Percentiles rank a stretch among this genome's conserved stretches.
Conservation (phyloP, 306 rosid genomes). For the Rosa lucieae region DNA sequence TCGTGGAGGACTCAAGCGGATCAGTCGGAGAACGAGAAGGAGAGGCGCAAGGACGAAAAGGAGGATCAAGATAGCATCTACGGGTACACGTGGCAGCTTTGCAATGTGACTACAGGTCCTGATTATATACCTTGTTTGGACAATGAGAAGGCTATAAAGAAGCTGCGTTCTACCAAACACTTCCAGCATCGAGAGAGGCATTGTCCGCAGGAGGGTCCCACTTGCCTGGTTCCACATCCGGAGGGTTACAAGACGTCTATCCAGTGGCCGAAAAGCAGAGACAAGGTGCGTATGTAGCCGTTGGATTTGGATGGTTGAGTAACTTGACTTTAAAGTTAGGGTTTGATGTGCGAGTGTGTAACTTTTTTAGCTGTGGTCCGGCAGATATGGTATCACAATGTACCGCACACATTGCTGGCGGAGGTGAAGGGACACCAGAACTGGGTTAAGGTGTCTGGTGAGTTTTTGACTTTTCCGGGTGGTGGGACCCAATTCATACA, state of each 20-base stretch:
- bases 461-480: slow-evolving; percentile 86
- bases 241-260: slow-evolving; percentile 57
- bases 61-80: slow-evolving; percentile 31
- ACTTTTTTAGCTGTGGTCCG: slow-evolving; percentile 5
- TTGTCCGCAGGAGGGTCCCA: slow-evolving; percentile 79
- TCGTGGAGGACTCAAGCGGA: slow-evolving; percentile 70
- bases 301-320: not conserved
- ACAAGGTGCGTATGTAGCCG: slow-evolving; percentile 47
- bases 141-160: slow-evolving; percentile 62
- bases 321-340: not conserved
- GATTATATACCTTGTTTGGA: slow-evolving; percentile 96
- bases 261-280: slow-evolving; percentile 75
- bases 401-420: slow-evolving; percentile 71
- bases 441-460: slow-evolving; percentile 91
- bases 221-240: slow-evolving; percentile 71
- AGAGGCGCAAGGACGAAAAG: slow-evolving; percentile 61
- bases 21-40: slow-evolving; percentile 67
- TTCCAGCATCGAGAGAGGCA: slow-evolving; percentile 90
- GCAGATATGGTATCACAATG: slow-evolving; percentile 84
- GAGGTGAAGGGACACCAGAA: slow-evolving; percentile 95
- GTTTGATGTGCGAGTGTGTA: not conserved
- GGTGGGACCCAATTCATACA: slow-evolving; percentile 95
- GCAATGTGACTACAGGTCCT: slow-evolving; percentile 65
- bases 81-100: slow-evolving; percentile 56
- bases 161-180: slow-evolving; percentile 50